Evolutionary conservation across 129 eudicot genomes (phyloP).

Genomic region (Flaveria ramosissima): DNA sequence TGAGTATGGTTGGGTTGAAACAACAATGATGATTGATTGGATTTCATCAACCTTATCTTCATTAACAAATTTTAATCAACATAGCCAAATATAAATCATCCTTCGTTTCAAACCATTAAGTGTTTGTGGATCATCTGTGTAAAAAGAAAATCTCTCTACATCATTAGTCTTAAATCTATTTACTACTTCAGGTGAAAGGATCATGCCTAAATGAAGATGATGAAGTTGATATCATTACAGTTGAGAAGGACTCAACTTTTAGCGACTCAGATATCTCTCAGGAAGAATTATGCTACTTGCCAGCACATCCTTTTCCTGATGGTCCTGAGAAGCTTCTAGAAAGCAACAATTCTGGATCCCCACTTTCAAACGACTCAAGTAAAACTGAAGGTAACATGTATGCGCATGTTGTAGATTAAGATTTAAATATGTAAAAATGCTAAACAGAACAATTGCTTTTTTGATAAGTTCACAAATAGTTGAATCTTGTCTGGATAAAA

Average conservation of each 20-base stretch:
- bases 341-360: slow-evolving; percentile 38
- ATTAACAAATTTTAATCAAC: too few species aligned
- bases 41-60: too few species aligned
- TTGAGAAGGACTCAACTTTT: slow-evolving; percentile 69
- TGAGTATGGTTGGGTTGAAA: too few species aligned
- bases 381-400: slow-evolving; percentile 56
- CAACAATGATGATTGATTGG: too few species aligned
- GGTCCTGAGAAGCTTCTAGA: slow-evolving; percentile 26
- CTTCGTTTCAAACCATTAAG: too few species aligned
- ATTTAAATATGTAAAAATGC: not conserved
- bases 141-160: not conserved
- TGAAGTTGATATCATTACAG: slow-evolving; percentile 68
- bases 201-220: slow-evolving; percentile 71
- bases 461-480: not conserved
- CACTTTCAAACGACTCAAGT: slow-evolving; percentile 65
- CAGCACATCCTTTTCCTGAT: slow-evolving; percentile 70
- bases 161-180: slow-evolving; percentile 33
- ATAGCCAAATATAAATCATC: too few species aligned
- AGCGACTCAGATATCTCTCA: slow-evolving; percentile 88
- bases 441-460: not conserved
- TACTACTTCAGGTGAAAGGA: slow-evolving; percentile 42
- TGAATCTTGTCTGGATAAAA: slow-evolving; percentile 8
- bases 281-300: slow-evolving; percentile 77
- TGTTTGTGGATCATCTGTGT: too few species aligned
- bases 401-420: slow-evolving; percentile 8